A percentile compares a stretch with the other conserved stretches of the same genome.
These are phyloP conservation scores for Leccinum pachyderme DNA, from an alignment of 1,284 basidiomycete species.

Conservation along the genomic window DNA sequence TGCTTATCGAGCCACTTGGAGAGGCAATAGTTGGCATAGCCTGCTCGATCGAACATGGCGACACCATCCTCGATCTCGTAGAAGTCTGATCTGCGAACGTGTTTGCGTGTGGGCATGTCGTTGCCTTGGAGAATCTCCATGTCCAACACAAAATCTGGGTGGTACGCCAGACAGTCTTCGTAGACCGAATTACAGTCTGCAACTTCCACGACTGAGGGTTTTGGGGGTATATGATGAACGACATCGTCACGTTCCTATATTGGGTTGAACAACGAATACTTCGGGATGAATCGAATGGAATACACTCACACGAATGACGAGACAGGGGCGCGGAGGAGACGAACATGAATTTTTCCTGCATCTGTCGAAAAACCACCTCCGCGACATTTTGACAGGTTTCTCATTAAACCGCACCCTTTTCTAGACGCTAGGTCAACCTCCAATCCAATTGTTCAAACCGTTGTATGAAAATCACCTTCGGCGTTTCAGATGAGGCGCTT, in stretches of 20 bases:
- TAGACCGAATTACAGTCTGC: slow-evolving; percentile 26
- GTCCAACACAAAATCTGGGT: slow-evolving; percentile 21
- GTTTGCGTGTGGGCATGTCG: slow-evolving; percentile 8
- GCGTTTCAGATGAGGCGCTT: slow-evolving; percentile 7
- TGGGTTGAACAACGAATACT: not conserved
- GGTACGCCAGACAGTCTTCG: slow-evolving; percentile 29
- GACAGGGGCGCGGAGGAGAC: slow-evolving; percentile 28
- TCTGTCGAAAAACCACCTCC: slow-evolving; percentile 22
- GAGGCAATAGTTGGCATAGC: slow-evolving; percentile 31
- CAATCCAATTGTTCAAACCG: not conserved
- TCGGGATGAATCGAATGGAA: not conserved
- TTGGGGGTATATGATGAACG: not conserved
- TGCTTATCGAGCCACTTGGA: slow-evolving; percentile 30
- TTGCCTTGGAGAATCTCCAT: slow-evolving; percentile 20
- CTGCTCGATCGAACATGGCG: slow-evolving; percentile 27
- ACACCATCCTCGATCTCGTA: slow-evolving; percentile 31
- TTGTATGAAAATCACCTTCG: slow-evolving; percentile 17
- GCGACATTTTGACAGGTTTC: slow-evolving; percentile 24
- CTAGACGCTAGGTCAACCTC: slow-evolving; percentile 13
- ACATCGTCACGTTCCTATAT: slow-evolving; percentile 14
- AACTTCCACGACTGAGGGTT: slow-evolving; percentile 15
- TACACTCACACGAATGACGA: slow-evolving; percentile 26
- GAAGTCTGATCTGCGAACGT: slow-evolving; percentile 24
- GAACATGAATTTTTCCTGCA: slow-evolving; percentile 10
- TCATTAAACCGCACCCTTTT: slow-evolving; percentile 32